Evolutionary conservation across 169 alveolate genomes (phyloP).

Genomic region (Cryptosporidium muris): DNA sequence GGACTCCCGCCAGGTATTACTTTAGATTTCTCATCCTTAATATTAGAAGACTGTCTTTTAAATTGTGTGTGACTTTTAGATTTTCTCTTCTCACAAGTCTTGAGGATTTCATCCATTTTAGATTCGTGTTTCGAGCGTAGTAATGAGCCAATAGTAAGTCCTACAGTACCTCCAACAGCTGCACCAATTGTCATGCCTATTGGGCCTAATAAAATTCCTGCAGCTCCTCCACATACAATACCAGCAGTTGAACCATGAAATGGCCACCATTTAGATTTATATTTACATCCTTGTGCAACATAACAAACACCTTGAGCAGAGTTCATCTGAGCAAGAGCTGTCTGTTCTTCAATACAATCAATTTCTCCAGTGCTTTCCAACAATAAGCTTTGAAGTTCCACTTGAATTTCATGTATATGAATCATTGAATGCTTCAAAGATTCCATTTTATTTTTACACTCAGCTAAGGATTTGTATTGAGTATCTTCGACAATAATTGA

Average conservation of each 20-base stretch:
- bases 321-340: constrained; percentile 37
- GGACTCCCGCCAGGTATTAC: constrained; percentile 5
- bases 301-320: constrained; percentile 55
- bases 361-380: constrained; percentile 67
- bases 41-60: background rate
- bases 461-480: constrained; percentile 43
- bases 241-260: constrained; percentile 73
- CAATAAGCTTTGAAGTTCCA: constrained; percentile 41
- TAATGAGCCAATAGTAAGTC: constrained; percentile 40
- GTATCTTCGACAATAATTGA: constrained; percentile 51
- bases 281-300: constrained; percentile 63
- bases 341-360: constrained; percentile 54
- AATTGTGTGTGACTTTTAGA: background rate
- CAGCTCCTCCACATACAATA: constrained; percentile 63
- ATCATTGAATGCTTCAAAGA: constrained; percentile 25
- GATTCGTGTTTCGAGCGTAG: constrained; percentile 9
- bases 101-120: constrained; percentile 42
- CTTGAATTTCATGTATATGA: constrained; percentile 26
- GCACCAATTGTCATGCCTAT: constrained; percentile 65
- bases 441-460: constrained; percentile 10
- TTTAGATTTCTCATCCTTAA: constrained; percentile 10
- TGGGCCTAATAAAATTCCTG: constrained; percentile 58
- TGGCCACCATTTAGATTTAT: constrained; percentile 69
- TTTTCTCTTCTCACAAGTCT: constrained; percentile 54
- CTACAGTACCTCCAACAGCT: constrained; percentile 66